Evolutionary conservation across 495 filamentous ascomycete species (phyloP), one percentile per base, ranked within the genome.

Genomic region (Cercophora samala): DNA sequence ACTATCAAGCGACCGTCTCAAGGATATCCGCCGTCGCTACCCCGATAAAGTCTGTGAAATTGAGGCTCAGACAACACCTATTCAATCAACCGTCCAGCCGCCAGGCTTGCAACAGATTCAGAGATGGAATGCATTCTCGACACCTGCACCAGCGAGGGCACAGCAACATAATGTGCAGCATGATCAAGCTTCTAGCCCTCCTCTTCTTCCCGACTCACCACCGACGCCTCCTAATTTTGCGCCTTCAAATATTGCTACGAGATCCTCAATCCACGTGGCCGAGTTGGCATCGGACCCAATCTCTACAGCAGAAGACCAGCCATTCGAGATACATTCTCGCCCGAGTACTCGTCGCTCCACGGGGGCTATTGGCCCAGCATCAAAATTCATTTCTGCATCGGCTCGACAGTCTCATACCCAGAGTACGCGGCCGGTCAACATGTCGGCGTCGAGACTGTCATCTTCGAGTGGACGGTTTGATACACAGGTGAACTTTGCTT

Each of bases 1-100:
- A 29, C 66, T 85, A 8, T 81, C 69, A 0, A 76, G 70, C 23
- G 58, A 68, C 23, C 84, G 81, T 55, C 61, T 86, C 5, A 52
- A 75, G 17, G 63, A 66, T 19, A 63, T 73, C 15, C 24, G 70
- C 4, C 62, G 64, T 0, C 52, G 63, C 5, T 76, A 77, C 24
- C 65, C 68, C 0, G 52, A 67, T 2, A 62, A 72, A 22, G 66
- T 69, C 22, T 63, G 52, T 22, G 61, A 51, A 15, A 68, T 74
- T 4, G 60, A 60, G 54, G 17, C 53, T 46, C 8, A n/a, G 18
- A 54, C 60, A 42, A 66, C 51, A 29, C 19, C 21, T 18, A 5
- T 29, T 29, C 58, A 52, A 37, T 11, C 5, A 0, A 46, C 5
- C 37, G 13, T 46, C 11, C 37, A 17, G 37, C 37, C 8, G 2